Percentiles rank a stretch among this genome's conserved stretches.
Evolutionary conservation across 371 early-diverging fungal genomes (phyloP).

Genomic region (Parasitella parasitica): DNA sequence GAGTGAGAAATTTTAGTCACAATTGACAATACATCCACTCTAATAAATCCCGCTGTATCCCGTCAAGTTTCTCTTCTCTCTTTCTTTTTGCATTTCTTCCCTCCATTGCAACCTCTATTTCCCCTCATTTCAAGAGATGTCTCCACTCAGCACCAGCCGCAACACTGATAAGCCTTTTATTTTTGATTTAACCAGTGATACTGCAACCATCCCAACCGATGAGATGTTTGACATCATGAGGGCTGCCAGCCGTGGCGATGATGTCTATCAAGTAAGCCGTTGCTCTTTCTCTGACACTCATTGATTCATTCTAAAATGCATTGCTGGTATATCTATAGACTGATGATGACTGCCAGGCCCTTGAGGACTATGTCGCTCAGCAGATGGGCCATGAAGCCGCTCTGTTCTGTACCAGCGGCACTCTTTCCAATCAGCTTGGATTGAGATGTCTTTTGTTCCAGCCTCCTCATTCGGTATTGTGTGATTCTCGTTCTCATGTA

Average conservation of each 20-base stretch:
- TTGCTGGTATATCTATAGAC: constrained; percentile 1
- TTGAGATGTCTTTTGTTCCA: constrained; percentile 69
- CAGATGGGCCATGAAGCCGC: constrained; percentile 81
- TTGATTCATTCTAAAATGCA: neutral
- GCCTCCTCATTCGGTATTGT: constrained; percentile 81
- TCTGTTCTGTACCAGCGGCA: constrained; percentile 80
- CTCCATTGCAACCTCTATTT: neutral
- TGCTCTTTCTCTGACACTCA: neutral
- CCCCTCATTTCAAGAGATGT: constrained; percentile 12
- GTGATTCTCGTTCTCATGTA: constrained; percentile 81
- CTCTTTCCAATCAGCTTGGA: constrained; percentile 85
- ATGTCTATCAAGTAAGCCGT: constrained; percentile 70
- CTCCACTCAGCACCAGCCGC: constrained; percentile 10
- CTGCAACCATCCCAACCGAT: constrained; percentile 80
- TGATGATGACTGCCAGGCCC: constrained; percentile 35
- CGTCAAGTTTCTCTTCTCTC: neutral
- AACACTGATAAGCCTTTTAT: constrained; percentile 17
- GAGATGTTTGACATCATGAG: constrained; percentile 85
- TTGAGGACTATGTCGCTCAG: constrained; percentile 69
- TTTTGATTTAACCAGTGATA: constrained; percentile 64
- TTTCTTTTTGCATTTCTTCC: neutral
- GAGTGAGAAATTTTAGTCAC: constrained; percentile 13
- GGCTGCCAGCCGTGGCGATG: constrained; percentile 77
- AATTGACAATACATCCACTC: neutral
- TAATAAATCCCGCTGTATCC: constrained; percentile 11